phyloP scores from a whole-genome alignment of 352 stramenopile genomes.

The Pythium coloratum region DNA sequence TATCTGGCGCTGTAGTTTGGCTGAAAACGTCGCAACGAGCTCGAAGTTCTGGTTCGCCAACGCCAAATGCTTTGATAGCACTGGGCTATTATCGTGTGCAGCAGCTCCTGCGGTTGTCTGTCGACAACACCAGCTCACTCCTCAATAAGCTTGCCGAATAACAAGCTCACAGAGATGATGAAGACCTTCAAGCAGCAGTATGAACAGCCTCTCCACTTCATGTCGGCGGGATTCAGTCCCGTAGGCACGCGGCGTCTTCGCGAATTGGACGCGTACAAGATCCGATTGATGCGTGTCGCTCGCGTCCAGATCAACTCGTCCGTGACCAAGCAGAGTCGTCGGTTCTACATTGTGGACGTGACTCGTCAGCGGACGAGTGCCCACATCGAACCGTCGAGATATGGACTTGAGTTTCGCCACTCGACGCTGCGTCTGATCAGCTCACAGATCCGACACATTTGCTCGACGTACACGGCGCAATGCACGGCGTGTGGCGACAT shows the following conservation, averaged over 20 bases:
- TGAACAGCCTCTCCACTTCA: not conserved
- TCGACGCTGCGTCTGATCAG: not conserved
- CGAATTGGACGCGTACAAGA: not conserved
- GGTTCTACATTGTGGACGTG: not conserved
- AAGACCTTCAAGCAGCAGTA: too few relatives aligned
- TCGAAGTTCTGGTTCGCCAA: too few relatives aligned
- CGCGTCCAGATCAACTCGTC: not conserved
- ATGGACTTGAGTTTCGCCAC: not conserved
- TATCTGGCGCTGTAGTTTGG: too few relatives aligned
- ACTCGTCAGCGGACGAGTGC: not conserved
- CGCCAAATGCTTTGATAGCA: too few relatives aligned
- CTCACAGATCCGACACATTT: not conserved
- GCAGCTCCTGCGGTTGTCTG: too few relatives aligned
- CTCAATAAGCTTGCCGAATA: too few relatives aligned
- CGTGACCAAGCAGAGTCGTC: not conserved
- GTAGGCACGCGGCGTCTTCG: too few relatives aligned
- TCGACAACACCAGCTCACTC: too few relatives aligned
- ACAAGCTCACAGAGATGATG: too few relatives aligned
- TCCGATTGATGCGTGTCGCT: not conserved
- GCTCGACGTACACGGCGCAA: not conserved
- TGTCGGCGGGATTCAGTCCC: too few relatives aligned
- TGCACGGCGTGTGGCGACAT: slow-evolving; percentile 6
- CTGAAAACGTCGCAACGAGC: too few relatives aligned
- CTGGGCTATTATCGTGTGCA: too few relatives aligned
- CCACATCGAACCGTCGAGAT: not conserved